Base-by-base conservation (phyloP, 148 eudicot species). In the Persicaria tinctoria region DNA sequence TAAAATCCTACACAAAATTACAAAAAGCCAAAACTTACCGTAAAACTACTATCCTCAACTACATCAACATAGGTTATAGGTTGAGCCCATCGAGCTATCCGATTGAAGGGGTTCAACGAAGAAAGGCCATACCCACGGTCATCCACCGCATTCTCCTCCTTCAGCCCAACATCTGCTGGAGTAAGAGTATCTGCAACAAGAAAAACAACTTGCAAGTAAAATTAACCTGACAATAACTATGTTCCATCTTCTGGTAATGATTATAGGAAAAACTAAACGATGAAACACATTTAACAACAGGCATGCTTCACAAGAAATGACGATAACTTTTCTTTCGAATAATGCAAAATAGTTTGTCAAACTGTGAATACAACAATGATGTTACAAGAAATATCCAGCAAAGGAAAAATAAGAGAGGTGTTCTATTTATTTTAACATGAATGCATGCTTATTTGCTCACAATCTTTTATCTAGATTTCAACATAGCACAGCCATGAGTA, bases 111-210 rank as follows among this genome's bases (percentile, higher is more conserved):
- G 70, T 84, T 89, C 57, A 89, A 72, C 17, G 79, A 81, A 70
- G 89, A 86, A 77, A 89, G 78, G 38, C 96, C 99, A 88, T 86
- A 89, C 64, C 98, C 98, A 59, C 97, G 85, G 57, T 92, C 96
- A 85, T 86, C 92, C 74, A 84, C 96, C 27, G 46, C 83, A 81
- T 75, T 78, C 72, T 88, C 88, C 76, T 82, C 92, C 72, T 51
- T 86, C 80, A 95, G 77, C 56, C 99, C 97, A 87, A 95, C 96
- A 86, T 90, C 93, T 59, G 84, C 83, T 27, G 97, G 91, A 69
- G 78, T 78, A 70, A 95, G 59, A 70, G 86, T 72, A 70, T 90
- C 98, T 95, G 87, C 84, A 86, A 84, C 64, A 75, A 27, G 81
- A 68, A 73, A 66, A 72, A 8, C 20, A 12, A 70, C 7, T 45